phyloP scores from a whole-genome alignment of 768 basidiomycete species.

The Leccinellum rugosiceps region DNA sequence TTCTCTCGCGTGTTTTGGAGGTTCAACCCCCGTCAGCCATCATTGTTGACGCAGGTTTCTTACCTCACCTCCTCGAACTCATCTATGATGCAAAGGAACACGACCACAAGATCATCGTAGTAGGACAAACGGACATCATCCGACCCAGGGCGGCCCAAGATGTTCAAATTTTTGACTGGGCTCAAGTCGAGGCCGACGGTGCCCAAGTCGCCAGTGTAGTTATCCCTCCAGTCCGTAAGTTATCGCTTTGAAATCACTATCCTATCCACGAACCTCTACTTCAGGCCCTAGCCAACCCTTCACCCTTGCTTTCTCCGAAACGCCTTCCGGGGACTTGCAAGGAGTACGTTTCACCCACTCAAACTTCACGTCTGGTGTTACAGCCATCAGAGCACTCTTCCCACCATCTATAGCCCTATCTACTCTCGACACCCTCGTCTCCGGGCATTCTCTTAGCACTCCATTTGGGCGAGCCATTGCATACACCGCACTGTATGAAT shows the following conservation, averaged over 20 bases:
- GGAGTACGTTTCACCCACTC: slow-evolving; percentile 74
- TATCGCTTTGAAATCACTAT: background rate
- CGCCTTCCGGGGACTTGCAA: slow-evolving; percentile 49
- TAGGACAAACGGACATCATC: slow-evolving; percentile 56
- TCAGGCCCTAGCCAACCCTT: slow-evolving; percentile 52
- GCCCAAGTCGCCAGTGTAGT: slow-evolving; percentile 42
- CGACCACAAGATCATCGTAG: slow-evolving; percentile 62
- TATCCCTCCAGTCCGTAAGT: slow-evolving; percentile 53
- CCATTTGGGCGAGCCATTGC: slow-evolving; percentile 78
- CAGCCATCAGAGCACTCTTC: slow-evolving; percentile 70
- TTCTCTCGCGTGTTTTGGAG: slow-evolving; percentile 66
- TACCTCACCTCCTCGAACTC: slow-evolving; percentile 68
- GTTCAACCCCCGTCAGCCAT: slow-evolving; percentile 69
- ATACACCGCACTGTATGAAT: slow-evolving; percentile 76
- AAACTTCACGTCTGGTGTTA: slow-evolving; percentile 87
- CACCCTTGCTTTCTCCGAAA: slow-evolving; percentile 63
- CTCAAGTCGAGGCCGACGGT: slow-evolving; percentile 69
- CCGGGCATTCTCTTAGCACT: slow-evolving; percentile 67
- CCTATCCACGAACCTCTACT: background rate
- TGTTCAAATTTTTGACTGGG: slow-evolving; percentile 60
- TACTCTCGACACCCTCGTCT: slow-evolving; percentile 73
- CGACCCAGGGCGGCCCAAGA: slow-evolving; percentile 48
- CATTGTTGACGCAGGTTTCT: slow-evolving; percentile 62
- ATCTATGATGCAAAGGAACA: slow-evolving; percentile 59
- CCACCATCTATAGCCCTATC: slow-evolving; percentile 68